Conservation (phyloP, 306 rosid genomes). For the Ormosia semicastrata region DNA sequence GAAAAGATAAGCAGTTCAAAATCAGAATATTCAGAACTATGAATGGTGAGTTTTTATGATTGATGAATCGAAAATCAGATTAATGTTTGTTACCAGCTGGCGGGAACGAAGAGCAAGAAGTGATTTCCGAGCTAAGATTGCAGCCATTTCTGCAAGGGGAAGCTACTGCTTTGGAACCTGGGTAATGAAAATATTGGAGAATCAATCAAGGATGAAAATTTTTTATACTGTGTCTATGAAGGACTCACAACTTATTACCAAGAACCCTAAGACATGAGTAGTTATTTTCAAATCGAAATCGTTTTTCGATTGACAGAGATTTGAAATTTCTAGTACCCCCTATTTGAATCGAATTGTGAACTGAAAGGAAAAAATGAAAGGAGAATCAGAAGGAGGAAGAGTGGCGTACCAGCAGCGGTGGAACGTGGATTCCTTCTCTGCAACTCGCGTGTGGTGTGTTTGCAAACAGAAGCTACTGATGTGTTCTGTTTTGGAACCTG, state of each 20-base stretch:
- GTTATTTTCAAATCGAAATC: background rate
- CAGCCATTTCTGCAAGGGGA: slow-evolving; percentile 58
- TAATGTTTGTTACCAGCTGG: slow-evolving; percentile 58
- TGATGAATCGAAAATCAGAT: background rate
- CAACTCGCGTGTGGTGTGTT: background rate
- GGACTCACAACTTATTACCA: background rate
- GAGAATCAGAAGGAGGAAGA: background rate
- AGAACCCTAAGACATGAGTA: background rate
- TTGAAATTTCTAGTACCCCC: background rate
- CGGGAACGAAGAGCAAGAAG: slow-evolving; percentile 79
- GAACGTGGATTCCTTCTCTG: background rate
- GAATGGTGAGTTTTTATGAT: background rate
- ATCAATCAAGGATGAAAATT: background rate
- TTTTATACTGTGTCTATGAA: too few species aligned
- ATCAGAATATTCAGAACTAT: background rate
- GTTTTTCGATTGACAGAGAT: background rate
- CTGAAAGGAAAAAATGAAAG: background rate
- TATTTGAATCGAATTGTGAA: background rate
- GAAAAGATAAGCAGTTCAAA: background rate
- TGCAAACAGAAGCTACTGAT: background rate
- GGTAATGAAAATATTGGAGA: background rate
- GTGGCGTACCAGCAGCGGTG: background rate
- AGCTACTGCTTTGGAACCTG: slow-evolving; percentile 7
- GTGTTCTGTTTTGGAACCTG: background rate
- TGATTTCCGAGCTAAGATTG: slow-evolving; percentile 86